Percentiles rank a stretch among this genome's conserved stretches.
Conservation (phyloP, 768 basidiomycete genomes). For the Goffeauzyma gilvescens region DNA sequence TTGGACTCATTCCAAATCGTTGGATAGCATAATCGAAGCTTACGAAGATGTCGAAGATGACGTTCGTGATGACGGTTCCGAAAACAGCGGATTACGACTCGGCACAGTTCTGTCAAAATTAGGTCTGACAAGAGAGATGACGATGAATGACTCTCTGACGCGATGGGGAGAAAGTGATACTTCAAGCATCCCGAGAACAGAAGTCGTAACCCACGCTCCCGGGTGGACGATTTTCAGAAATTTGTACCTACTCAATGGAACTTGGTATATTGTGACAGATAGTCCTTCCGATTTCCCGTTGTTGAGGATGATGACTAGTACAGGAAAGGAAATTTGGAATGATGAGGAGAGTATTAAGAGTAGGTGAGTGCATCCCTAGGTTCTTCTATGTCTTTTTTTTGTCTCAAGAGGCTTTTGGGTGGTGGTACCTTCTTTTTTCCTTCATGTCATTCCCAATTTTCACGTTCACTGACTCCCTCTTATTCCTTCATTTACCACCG, state of each 20-base stretch:
- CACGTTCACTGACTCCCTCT: no score
- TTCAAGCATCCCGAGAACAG: conserved; percentile 39
- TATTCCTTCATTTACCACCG: no score
- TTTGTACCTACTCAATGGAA: conserved; percentile 62
- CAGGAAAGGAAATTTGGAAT: conserved; percentile 43
- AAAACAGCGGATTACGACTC: conserved; percentile 12
- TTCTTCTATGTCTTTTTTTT: no score
- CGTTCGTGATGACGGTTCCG: conserved; percentile 8
- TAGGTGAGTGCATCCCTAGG: conserved; percentile 24
- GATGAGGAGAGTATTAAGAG: conserved; percentile 40
- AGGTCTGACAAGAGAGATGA: conserved; percentile 13
- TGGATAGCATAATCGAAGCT: neutral
- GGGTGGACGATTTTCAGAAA: conserved; percentile 82
- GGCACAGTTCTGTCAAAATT: no score
- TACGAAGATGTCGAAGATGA: conserved; percentile 14
- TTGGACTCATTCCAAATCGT: neutral
- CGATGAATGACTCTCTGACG: conserved; percentile 24
- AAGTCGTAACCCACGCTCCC: conserved; percentile 54
- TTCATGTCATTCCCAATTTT: neutral
- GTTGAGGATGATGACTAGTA: conserved; percentile 50
- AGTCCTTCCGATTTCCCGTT: conserved; percentile 49
- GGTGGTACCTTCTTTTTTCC: neutral
- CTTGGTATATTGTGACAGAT: conserved; percentile 63
- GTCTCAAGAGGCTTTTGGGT: no score
- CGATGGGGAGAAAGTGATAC: conserved; percentile 21